Base-by-base conservation (phyloP, 805 yeast genomes). In the Starmerella sirachaensis region DNA sequence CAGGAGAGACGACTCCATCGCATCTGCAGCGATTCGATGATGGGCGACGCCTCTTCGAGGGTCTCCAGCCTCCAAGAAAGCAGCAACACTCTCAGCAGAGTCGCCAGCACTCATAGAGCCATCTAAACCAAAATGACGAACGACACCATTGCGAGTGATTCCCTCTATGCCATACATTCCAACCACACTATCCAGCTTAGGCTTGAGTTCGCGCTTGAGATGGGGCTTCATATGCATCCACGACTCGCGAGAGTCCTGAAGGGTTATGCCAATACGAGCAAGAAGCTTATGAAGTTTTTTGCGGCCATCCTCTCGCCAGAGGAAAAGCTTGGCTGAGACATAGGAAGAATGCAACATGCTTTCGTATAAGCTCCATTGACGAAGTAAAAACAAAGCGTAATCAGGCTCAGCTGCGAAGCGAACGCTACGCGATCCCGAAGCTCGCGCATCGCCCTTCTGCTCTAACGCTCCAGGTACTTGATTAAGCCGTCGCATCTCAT, bases 241-340 rank as follows among this genome's bases (percentile, higher is more conserved):
- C 39, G 76, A 76, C 57, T 91, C 94, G 52, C 77, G 79, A 0
- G 97, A 91, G n/a, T 78, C 76, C 5, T 74, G 78, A 33, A 91
- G 64, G 0, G 95, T 78, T 5, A 91, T 78, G 6, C 98, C 98
- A 95, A 93, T 91, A 50, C 80, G 73, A 1, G 98, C 98, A 62
- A 91, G 83, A 72, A 91, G 69, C 50, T 85, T 84, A 55, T 86
- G 93, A 35, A 91, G 63, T 47, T 76, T 71, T 54, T 82, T 84
- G 47, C 78, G 71, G 5, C 99, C 98, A 41, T 80, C 86, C 52
- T 83, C 94, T 22, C 86, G 78, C 91, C 95, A 91, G 26, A 91
- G 62, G 40, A 75, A 75, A 40, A 91, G 62, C 55, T 85, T 82
- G 10, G 97, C 80, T 52, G 86, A 83, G 23, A 88, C 85, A 52